Percentiles rank a stretch among this genome's conserved stretches.
These are phyloP conservation scores for Candida koratica DNA, from an alignment of 805 yeast genomes.

Conservation along the genomic window DNA sequence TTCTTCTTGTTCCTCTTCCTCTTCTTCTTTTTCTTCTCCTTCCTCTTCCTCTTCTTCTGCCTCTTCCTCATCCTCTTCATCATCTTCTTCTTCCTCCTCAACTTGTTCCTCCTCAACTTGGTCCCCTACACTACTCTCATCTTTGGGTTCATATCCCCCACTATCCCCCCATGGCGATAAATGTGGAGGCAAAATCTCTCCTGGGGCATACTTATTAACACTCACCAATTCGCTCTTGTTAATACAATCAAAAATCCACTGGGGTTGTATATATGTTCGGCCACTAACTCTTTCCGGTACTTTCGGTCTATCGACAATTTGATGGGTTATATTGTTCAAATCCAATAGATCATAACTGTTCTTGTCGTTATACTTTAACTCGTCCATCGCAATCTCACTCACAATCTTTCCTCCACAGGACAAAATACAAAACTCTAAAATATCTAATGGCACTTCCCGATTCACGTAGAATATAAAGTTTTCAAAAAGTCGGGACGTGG, in stretches of 20 bases:
- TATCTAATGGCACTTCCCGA: slow-evolving; percentile 92
- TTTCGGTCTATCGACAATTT: slow-evolving; percentile 89
- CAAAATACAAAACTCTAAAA: slow-evolving; percentile 80
- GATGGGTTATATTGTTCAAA: slow-evolving; percentile 78
- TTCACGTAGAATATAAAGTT: slow-evolving; percentile 82
- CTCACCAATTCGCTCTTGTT: slow-evolving; percentile 73
- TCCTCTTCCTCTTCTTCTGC: slow-evolving; percentile 44
- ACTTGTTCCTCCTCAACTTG: slow-evolving; percentile 50
- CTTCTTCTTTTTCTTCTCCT: slow-evolving; percentile 56
- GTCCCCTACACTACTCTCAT: slow-evolving; percentile 33
- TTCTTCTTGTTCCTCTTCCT: slow-evolving; percentile 81
- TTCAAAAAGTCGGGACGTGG: slow-evolving; percentile 63
- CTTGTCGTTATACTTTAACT: slow-evolving; percentile 49
- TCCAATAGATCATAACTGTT: slow-evolving; percentile 48
- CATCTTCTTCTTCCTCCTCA: slow-evolving; percentile 32
- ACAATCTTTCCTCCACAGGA: slow-evolving; percentile 83
- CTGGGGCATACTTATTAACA: slow-evolving; percentile 84
- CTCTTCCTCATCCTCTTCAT: slow-evolving; percentile 51
- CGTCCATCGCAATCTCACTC: slow-evolving; percentile 86
- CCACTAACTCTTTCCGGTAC: slow-evolving; percentile 75
- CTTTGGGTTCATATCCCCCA: slow-evolving; percentile 76
- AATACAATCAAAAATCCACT: slow-evolving; percentile 92
- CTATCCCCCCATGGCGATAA: slow-evolving; percentile 99
- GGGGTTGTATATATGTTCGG: slow-evolving; percentile 93
- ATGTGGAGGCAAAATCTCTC: slow-evolving; percentile 94